Evolutionary conservation across 805 yeast genomes (phyloP).

Genomic region (Starmerella lactis-condensi): DNA sequence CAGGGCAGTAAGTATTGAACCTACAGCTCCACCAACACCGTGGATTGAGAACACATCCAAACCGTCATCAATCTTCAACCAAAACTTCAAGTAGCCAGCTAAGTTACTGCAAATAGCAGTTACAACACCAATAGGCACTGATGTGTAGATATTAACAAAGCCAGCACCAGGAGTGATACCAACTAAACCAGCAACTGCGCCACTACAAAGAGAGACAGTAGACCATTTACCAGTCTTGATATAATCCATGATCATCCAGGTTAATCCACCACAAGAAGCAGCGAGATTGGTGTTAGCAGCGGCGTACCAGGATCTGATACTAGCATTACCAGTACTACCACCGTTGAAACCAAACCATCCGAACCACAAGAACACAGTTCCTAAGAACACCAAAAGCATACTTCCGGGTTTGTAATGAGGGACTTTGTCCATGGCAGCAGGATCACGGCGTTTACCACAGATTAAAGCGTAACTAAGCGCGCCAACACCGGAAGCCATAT

Average conservation of each 20-base stretch:
- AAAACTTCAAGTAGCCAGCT: conserved; percentile 62
- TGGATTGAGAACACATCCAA: conserved; percentile 85
- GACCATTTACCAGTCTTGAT: conserved; percentile 85
- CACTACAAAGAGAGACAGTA: conserved; percentile 78
- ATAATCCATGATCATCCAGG: conserved; percentile 87
- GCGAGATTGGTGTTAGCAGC: conserved; percentile 84
- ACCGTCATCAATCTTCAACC: conserved; percentile 78
- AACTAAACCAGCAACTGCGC: conserved; percentile 83
- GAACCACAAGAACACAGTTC: conserved; percentile 89
- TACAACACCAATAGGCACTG: conserved; percentile 66
- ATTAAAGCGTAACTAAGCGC: conserved; percentile 85
- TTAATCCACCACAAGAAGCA: conserved; percentile 78
- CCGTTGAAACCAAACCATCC: conserved; percentile 99
- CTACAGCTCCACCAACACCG: conserved; percentile 82
- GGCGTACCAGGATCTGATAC: conserved; percentile 89
- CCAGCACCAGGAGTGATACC: conserved; percentile 97
- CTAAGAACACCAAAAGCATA: conserved; percentile 74
- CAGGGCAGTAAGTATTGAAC: conserved; percentile 69
- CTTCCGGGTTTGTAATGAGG: conserved; percentile 92
- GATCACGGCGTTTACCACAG: conserved; percentile 81
- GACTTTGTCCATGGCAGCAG: conserved; percentile 36
- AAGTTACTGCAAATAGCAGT: conserved; percentile 65
- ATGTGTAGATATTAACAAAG: conserved; percentile 77
- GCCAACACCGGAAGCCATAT: conserved; percentile 82
- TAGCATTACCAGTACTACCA: conserved; percentile 87